Base-by-base conservation (phyloP, 2,329 filamentous ascomycete genomes). In the Alternaria viburni region DNA sequence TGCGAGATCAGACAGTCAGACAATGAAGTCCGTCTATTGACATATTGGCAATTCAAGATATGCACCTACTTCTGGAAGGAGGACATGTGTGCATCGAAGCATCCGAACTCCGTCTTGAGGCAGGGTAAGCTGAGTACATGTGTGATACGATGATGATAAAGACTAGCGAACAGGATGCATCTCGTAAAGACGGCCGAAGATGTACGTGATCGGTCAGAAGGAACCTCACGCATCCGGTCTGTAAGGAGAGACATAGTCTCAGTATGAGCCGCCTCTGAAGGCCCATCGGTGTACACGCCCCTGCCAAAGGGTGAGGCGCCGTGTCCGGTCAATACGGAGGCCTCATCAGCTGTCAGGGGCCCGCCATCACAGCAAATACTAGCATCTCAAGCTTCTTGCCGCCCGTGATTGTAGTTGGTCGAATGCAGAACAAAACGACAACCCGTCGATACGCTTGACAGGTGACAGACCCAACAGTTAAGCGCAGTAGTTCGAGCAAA, bases 381-480 rank as follows among this genome's bases (percentile, higher is more conserved):
- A 41, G 36, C 17, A 8, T 41, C 6, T 57, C 46, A 41, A 26
- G 30, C 28, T 28, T 25, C 25, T 26, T 41, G 17, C 41, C 47
- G 41, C 59, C 28, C 21, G 28, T 10, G 7, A 36, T n/a, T 36
- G 8, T 36, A 46, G 59, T 17, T 36, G n/a, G 30, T 26, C 10
- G 17, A 12, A 19, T 59, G 23, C 47, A 28, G 47, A 54, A 21
- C 19, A 43, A 44, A 43, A 8, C 30, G 12, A 49, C 47, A 19
- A 50, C 45, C 49, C 11, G 8, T 25, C 23, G 32, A 58, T 30
- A 32, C 23, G 23, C 19, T 54, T 44, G 11, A 54, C 45, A 59
- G 25, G 21, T 47, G 49, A 30, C n/a, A 49, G 26, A 58, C 50
- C 41, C 55, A 49, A 61, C 65, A 47, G 13, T 51, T 41, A 52